Conservation (phyloP, 176 grass and related monocot species). For the Oryza glaberrima region DNA sequence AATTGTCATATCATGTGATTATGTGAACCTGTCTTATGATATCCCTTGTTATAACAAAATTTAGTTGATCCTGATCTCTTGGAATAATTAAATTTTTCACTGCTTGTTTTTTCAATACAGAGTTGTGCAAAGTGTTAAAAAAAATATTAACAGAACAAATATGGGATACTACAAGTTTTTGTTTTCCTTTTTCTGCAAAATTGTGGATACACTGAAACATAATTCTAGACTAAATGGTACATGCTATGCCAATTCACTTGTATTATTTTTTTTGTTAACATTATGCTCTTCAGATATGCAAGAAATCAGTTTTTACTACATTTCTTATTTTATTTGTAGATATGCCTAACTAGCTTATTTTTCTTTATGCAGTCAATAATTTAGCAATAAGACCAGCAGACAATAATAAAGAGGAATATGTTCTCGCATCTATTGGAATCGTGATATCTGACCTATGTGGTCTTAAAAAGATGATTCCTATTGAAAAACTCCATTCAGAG, state of each 20-base stretch:
- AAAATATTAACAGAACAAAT: background rate
- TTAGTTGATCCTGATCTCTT: background rate
- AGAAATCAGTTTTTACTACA: background rate
- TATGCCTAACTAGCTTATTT: slow-evolving; percentile 5
- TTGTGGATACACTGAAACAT: background rate
- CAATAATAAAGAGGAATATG: slow-evolving; percentile 58
- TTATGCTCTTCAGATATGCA: background rate
- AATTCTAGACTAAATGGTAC: background rate
- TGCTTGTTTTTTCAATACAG: background rate
- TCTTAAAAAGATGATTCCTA: slow-evolving; percentile 48
- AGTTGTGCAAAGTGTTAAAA: background rate
- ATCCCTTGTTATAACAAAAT: background rate
- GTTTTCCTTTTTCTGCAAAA: background rate
- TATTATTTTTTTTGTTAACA: slow-evolving; percentile 15
- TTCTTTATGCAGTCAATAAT: slow-evolving; percentile 34
- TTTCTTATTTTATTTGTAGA: background rate
- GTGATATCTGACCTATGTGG: slow-evolving; percentile 47
- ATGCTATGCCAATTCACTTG: background rate
- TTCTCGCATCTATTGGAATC: slow-evolving; percentile 43
- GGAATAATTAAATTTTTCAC: background rate
- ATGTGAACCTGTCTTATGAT: background rate
- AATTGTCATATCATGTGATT: background rate
- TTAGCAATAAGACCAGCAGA: slow-evolving; percentile 39
- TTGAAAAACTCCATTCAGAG: slow-evolving; percentile 60
- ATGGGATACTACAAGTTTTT: background rate